Base-by-base conservation (phyloP, 2,329 filamentous ascomycete genomes). In the Amylocarpus encephaloides region DNA sequence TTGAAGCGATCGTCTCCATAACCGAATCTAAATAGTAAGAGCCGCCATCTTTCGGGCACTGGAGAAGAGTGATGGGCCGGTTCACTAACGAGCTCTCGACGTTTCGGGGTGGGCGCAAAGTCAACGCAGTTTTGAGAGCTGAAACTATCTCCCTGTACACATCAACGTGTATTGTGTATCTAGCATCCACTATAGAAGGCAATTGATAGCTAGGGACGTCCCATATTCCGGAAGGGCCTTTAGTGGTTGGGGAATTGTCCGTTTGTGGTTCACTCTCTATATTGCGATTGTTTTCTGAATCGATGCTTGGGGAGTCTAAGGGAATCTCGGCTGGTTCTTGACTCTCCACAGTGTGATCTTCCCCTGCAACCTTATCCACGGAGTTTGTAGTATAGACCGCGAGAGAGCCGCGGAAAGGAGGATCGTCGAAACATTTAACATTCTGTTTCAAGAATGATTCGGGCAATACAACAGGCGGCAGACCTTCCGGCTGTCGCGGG, bases 1-100 rank as follows among this genome's bases (percentile, higher is more conserved):
- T 74, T 11, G 71, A 70, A 0, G 86, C 85, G 39, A 85, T 70
- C 45, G 79, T 75, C 52, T 79, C 74, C 1, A 91, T 77, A n/a
- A 87, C 70, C 3, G 71, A 67, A 55, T 83, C 76, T 33, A 88
- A 67, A 54, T 77, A 74, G 42, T 67, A 64, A 49, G 73, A 77
- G 35, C 72, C 76, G 42, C 78, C 75, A 38, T 76, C 72, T 22
- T 74, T 73, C 1, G 80, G 79, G 54, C 80, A 83, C 50, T 81
- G 76, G 11, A 85, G 67, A 5, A 79, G 71, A 15, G 82, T 67
- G 56, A 84, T 77, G 3, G 78, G 75, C 55, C 79, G 79, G 29
- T 59, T 51, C 32, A 67, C 52, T 36, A 62, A 51, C 42, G 75
- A 73, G n/a, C 71, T 70, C 44, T 66, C 59, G 5, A 68, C 44